Evolutionary conservation across 768 basidiomycete species (phyloP).

Genomic region (Agrocybe pediades): DNA sequence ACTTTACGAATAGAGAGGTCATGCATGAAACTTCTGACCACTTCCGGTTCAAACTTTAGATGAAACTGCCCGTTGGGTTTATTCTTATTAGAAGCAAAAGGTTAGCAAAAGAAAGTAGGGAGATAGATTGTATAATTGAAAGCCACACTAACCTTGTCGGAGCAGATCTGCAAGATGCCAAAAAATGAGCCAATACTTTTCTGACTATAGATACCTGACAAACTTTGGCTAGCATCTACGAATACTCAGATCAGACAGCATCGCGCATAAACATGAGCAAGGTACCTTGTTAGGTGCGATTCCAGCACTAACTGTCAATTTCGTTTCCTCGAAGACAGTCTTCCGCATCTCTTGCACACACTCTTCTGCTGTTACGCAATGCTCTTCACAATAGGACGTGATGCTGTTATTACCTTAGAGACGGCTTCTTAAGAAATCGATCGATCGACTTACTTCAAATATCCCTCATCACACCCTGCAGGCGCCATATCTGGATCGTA

Average conservation of each 20-base stretch:
- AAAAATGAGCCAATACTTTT: not conserved
- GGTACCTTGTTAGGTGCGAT: slow-evolving; percentile 93
- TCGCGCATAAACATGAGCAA: slow-evolving; percentile 15
- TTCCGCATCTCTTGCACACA: slow-evolving; percentile 81
- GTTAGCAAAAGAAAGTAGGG: not conserved
- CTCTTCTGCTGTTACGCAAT: slow-evolving; percentile 63
- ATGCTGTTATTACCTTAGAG: slow-evolving; percentile 56
- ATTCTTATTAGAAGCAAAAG: slow-evolving; percentile 64
- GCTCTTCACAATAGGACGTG: slow-evolving; percentile 76
- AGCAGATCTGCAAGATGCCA: slow-evolving; percentile 69
- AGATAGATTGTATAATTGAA: slow-evolving; percentile 1
- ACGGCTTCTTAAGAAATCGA: not conserved
- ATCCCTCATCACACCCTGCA: slow-evolving; percentile 89
- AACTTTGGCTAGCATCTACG: slow-evolving; percentile 90
- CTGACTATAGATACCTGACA: slow-evolving; percentile 12
- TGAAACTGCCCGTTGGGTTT: slow-evolving; percentile 94
- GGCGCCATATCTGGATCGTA: slow-evolving; percentile 78
- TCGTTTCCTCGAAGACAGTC: slow-evolving; percentile 74
- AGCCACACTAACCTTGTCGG: slow-evolving; percentile 66
- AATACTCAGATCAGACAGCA: slow-evolving; percentile 13
- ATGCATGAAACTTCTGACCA: slow-evolving; percentile 76
- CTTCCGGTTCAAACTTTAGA: slow-evolving; percentile 62
- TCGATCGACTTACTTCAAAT: slow-evolving; percentile 68
- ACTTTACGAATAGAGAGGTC: slow-evolving; percentile 85
- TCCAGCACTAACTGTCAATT: slow-evolving; percentile 90